Conservation (phyloP, 2,329 filamentous ascomycete species). For the Cryphonectria carpinicola region DNA sequence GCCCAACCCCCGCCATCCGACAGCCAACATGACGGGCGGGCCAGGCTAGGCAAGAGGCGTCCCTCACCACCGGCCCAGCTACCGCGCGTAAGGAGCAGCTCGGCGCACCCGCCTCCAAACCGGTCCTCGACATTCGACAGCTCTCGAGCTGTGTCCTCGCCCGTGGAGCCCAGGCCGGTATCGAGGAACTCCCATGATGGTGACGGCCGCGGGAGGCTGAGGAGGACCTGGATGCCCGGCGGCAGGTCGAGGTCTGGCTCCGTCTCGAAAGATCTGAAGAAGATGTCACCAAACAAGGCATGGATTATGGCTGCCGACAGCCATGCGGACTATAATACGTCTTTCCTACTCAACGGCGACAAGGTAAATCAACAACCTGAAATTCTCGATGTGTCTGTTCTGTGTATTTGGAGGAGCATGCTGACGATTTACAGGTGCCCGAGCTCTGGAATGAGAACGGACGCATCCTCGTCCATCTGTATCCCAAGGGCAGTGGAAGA, state of each 20-base stretch:
- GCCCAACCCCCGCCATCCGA: constrained; percentile 22
- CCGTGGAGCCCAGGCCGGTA: constrained; percentile 37
- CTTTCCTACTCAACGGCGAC: constrained; percentile 56
- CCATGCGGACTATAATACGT: constrained; percentile 59
- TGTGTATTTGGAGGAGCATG: neutral
- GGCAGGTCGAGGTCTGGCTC: constrained; percentile 53
- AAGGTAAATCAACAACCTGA: constrained; percentile 46
- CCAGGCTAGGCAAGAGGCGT: constrained; percentile 31
- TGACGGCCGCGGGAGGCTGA: constrained; percentile 47
- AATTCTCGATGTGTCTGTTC: neutral
- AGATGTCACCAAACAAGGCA: constrained; percentile 37
- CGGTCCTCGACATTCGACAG: constrained; percentile 37
- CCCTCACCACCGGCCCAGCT: constrained; percentile 39
- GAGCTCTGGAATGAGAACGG: constrained; percentile 68
- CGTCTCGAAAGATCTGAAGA: constrained; percentile 44
- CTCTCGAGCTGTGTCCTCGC: constrained; percentile 38
- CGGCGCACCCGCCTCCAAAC: constrained; percentile 47
- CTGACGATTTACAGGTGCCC: constrained; percentile 52
- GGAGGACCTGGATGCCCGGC: constrained; percentile 59
- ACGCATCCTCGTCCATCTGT: constrained; percentile 61
- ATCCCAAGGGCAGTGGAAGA: constrained; percentile 51
- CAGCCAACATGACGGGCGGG: constrained; percentile 30
- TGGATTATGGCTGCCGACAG: constrained; percentile 61
- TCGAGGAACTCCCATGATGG: constrained; percentile 42
- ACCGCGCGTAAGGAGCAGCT: constrained; percentile 50